Percentiles rank a stretch among this genome's conserved stretches.
phyloP scores from a whole-genome alignment of 345 rosid genomes.

The Dipteronia sinensis region DNA sequence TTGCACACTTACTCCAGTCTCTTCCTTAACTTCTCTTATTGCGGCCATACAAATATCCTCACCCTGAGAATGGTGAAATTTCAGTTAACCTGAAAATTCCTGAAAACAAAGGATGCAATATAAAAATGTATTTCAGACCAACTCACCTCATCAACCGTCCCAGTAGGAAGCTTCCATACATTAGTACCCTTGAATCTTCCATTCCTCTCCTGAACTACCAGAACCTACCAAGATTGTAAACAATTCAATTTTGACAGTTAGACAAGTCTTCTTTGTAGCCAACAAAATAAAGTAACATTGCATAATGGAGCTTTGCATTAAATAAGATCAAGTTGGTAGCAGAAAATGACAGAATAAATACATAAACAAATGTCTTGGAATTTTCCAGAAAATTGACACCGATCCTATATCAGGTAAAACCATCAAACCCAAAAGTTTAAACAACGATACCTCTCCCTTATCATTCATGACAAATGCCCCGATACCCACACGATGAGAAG shows the following conservation, averaged over 20 bases:
- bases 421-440: no score
- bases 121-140: background rate
- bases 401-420: no score
- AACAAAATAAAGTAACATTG: no score
- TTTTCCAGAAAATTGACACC: no score
- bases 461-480: constrained; percentile 69
- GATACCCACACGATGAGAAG: constrained; percentile 74
- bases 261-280: no score
- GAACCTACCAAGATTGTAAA: constrained; percentile 43
- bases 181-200: constrained; percentile 59
- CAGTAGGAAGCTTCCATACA: constrained; percentile 85
- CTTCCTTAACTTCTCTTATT: constrained; percentile 83
- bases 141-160: constrained; percentile 67
- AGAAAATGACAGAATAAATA: no score
- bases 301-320: no score
- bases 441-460: constrained; percentile 48
- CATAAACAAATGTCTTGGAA: no score
- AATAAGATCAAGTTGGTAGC: no score
- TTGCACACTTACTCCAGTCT: constrained; percentile 66
- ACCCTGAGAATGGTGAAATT: constrained; percentile 45
- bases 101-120: background rate
- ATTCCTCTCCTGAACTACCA: constrained; percentile 73
- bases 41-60: constrained; percentile 72
- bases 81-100: constrained; percentile 1
- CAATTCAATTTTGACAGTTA: background rate